Conservation (phyloP, 352 stramenopile species). For the Globisporangium alternatum region DNA sequence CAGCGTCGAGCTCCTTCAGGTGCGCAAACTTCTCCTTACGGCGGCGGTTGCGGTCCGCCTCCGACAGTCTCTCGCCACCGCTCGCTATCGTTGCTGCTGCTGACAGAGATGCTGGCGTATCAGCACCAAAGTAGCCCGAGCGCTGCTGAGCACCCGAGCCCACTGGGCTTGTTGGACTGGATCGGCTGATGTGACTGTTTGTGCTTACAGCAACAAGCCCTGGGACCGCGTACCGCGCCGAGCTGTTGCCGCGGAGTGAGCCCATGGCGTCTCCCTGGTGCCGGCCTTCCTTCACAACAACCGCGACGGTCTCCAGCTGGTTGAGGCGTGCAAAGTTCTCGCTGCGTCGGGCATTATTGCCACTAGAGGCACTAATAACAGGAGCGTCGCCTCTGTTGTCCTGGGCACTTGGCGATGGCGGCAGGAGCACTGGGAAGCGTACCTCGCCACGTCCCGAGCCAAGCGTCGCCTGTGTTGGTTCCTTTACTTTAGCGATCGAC, state of each 20-base stretch:
- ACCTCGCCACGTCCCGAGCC: conserved; percentile 4
- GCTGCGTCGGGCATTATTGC: not conserved
- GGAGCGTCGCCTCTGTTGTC: not conserved
- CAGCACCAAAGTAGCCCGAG: not conserved
- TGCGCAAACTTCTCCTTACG: conserved; percentile 10
- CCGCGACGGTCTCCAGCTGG: conserved; percentile 6
- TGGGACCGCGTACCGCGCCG: not conserved
- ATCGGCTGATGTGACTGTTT: conserved; percentile 2
- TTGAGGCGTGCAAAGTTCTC: conserved; percentile 5
- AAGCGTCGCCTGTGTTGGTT: not conserved
- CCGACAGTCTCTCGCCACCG: not conserved
- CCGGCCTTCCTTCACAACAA: conserved; percentile 4
- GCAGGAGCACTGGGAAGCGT: conserved; percentile 9
- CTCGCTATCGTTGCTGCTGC: not conserved
- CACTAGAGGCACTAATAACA: not conserved
- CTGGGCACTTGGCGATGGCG: not conserved
- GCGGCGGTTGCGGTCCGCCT: conserved; percentile 3
- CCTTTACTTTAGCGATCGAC: conserved; percentile 3
- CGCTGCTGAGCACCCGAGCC: not conserved
- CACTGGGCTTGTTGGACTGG: conserved; percentile 6
- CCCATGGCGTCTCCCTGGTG: conserved; percentile 5
- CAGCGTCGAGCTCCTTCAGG: conserved; percentile 12
- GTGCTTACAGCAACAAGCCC: not conserved
- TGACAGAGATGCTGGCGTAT: not conserved
- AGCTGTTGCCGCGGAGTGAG: not conserved